Conservation (phyloP, 2,329 filamentous ascomycete genomes). For the Lasiodiplodia theobromae region DNA sequence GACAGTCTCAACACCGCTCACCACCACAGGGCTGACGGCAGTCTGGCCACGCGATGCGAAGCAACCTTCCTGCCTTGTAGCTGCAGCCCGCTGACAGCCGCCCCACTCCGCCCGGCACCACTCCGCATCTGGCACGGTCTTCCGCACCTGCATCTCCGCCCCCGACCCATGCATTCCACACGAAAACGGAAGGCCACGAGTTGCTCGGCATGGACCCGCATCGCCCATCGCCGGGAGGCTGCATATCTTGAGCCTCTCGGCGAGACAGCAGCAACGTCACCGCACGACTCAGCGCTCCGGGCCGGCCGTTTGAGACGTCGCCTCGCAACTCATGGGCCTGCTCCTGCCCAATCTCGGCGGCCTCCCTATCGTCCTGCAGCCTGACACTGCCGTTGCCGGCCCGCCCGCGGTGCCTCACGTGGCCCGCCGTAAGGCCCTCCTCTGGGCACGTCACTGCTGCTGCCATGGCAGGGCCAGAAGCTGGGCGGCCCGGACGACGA, state of each 20-base stretch:
- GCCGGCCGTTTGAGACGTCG: slow-evolving; percentile 14
- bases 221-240: not conserved
- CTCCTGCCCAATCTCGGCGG: slow-evolving; percentile 18
- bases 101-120: slow-evolving; percentile 11
- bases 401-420: slow-evolving; percentile 10
- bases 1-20: not conserved
- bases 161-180: not conserved
- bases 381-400: slow-evolving; percentile 1
- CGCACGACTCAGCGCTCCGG: slow-evolving; percentile 2
- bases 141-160: slow-evolving; percentile 21
- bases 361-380: slow-evolving; percentile 14
- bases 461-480: slow-evolving; percentile 2
- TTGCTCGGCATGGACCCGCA: not conserved
- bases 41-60: not conserved
- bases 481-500: slow-evolving; percentile 5
- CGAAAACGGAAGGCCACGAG: slow-evolving; percentile 15
- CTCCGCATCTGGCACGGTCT: slow-evolving; percentile 22
- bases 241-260: not conserved
- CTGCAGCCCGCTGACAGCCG: not conserved
- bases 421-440: slow-evolving; percentile 13
- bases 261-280: not conserved
- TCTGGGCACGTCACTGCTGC: slow-evolving; percentile 17
- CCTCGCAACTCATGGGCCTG: slow-evolving; percentile 17
- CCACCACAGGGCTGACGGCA: not conserved
- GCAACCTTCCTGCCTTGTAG: slow-evolving; percentile 26